phyloP scores from a whole-genome alignment of 306 rosid genomes.

The Fragaria nilgerrensis region DNA sequence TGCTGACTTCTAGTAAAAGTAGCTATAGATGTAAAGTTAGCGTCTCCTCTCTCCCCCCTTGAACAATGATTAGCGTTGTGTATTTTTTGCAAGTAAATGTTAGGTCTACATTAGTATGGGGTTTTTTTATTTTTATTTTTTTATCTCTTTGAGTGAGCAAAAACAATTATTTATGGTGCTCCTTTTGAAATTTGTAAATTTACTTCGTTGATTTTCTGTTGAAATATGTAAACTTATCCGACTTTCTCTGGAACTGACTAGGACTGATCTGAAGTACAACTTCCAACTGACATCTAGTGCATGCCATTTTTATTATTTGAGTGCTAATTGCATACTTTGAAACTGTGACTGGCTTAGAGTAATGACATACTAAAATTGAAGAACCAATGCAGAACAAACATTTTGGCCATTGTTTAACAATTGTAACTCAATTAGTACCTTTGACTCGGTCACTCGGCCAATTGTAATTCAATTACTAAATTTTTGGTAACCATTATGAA shows the following conservation, averaged over 20 bases:
- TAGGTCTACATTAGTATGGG: neutral
- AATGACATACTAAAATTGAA: too few relatives aligned
- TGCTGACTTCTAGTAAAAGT: neutral
- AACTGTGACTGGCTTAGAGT: neutral
- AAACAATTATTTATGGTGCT: neutral
- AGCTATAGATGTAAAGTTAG: neutral
- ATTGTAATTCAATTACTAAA: too few relatives aligned
- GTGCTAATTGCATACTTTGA: neutral
- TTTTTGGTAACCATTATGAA: too few relatives aligned
- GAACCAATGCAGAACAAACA: too few relatives aligned
- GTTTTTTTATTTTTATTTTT: neutral
- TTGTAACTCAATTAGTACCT: too few relatives aligned
- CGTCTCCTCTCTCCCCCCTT: neutral
- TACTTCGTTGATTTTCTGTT: neutral
- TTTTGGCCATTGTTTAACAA: too few relatives aligned
- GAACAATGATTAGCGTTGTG: neutral
- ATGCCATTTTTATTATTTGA: neutral
- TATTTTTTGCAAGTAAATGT: constrained; percentile 9
- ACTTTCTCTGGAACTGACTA: neutral
- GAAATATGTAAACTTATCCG: neutral
- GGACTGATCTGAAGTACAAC: neutral
- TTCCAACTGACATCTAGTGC: constrained; percentile 2
- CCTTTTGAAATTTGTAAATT: neutral
- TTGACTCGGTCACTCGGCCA: too few relatives aligned
- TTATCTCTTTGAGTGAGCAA: neutral